Conservation (phyloP, 768 basidiomycete genomes). For the Mycena alexandri region DNA sequence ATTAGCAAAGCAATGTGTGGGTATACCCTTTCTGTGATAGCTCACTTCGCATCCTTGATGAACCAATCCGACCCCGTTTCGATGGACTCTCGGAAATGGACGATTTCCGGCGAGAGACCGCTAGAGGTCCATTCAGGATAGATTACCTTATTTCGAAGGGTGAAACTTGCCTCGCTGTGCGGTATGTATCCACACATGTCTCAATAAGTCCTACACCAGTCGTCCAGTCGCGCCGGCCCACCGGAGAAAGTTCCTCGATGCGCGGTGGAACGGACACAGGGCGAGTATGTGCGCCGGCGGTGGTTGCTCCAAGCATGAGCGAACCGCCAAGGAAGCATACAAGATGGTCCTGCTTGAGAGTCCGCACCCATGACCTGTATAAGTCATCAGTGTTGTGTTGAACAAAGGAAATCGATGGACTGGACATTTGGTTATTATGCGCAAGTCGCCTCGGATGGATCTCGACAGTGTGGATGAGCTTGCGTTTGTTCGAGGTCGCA, state of each 20-base stretch:
- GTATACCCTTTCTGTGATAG: too few species aligned
- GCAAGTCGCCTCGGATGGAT: conserved; percentile 68
- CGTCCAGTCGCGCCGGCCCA: conserved; percentile 82
- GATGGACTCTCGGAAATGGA: conserved; percentile 78
- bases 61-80: conserved; percentile 84
- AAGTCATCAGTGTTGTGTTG: not conserved
- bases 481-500: conserved; percentile 64
- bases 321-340: conserved; percentile 96
- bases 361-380: conserved; percentile 76
- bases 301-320: conserved; percentile 90
- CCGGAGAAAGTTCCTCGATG: conserved; percentile 64
- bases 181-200: conserved; percentile 91
- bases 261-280: conserved; percentile 77
- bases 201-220: conserved; percentile 86
- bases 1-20: not conserved
- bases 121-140: conserved; percentile 51
- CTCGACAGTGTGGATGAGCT: conserved; percentile 85
- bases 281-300: conserved; percentile 62
- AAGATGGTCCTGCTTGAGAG: conserved; percentile 94
- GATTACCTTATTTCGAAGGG: not conserved
- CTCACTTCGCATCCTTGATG: conserved; percentile 79
- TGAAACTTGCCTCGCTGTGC: conserved; percentile 79
- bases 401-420: not conserved
- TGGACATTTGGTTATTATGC: conserved; percentile 52
- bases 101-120: conserved; percentile 91